A percentile compares a stretch with the other conserved stretches of the same genome.
Evolutionary conservation across 1,139 yeast species (phyloP).

Genomic region (Suhomyces wounanorum): DNA sequence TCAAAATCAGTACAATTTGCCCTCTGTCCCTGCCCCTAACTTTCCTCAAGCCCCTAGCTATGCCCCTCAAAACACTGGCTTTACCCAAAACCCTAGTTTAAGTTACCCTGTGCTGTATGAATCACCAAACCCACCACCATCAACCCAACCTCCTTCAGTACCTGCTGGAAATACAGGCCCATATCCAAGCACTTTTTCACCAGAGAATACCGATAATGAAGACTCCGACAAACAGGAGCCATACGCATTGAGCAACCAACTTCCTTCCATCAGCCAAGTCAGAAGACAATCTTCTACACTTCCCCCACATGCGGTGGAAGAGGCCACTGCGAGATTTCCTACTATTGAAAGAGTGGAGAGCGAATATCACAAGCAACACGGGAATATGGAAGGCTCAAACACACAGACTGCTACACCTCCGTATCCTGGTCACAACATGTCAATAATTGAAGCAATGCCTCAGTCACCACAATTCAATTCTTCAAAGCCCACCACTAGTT

Average conservation of each 20-base stretch:
- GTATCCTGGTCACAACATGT: not conserved
- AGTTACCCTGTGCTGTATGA: conserved; percentile 11
- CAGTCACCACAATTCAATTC: conserved; percentile 10
- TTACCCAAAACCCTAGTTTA: conserved; percentile 1
- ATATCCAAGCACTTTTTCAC: conserved; percentile 12
- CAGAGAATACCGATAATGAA: conserved; percentile 14
- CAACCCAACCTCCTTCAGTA: not conserved
- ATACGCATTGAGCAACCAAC: conserved; percentile 1
- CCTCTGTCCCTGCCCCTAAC: not conserved
- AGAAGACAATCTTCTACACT: conserved; percentile 18
- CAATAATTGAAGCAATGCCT: conserved; percentile 3
- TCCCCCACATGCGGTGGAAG: conserved; percentile 19
- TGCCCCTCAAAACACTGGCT: not conserved
- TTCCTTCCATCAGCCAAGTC: conserved; percentile 5
- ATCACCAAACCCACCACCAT: not conserved
- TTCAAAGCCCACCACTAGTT: conserved; percentile 2
- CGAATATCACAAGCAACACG: conserved; percentile 9
- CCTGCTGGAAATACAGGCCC: conserved; percentile 2
- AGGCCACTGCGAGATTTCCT: conserved; percentile 18
- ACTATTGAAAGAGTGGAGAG: conserved; percentile 13
- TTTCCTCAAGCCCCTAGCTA: not conserved
- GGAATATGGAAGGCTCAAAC: not conserved
- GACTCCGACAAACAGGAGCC: conserved; percentile 6
- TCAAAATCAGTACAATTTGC: not conserved
- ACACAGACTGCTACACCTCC: not conserved